Base-by-base conservation (phyloP, 1,284 basidiomycete species). In the Pseudozyma pruni region DNA sequence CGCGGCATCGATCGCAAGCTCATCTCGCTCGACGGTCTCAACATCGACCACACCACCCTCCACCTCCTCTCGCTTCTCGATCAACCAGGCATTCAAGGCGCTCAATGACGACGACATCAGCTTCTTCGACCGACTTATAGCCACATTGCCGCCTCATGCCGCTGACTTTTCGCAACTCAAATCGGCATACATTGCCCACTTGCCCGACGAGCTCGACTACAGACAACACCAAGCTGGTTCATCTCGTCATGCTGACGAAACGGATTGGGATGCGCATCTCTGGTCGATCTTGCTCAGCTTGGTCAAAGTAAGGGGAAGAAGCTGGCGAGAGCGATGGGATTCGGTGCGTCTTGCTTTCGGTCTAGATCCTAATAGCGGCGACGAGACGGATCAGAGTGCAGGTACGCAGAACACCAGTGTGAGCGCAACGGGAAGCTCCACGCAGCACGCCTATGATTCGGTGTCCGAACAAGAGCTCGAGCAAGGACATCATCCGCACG, bases 251-350 rank as follows among this genome's bases (percentile, higher is more conserved):
- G 20, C 25, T 0, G 25, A 34, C n/a, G 35, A 52, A 33, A 1
- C 46, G 17, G 66, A 77, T 43, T 61, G 63, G 61, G 76, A 78
- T 27, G 63, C 72, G 7, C 64, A 71, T 5, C 60, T 79, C n/a
- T 81, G 80, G 80, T 71, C 78, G 38, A 68, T 70, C 35, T 58
- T 80, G 25, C 71, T 81, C 25, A 67, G 74, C 29, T 58, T 81
- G 7, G 72, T 80, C 37, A 78, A 77, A 39, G 76, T 81, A 2
- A 53, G 79, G 5, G 80, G 78, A 5, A 45, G 42, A 3, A 69
- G 60, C 25, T 81, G 80, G 80, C 37, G 53, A n/a, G 69, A 78
- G 40, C 59, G 79, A 8, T 81, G 80, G 80, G 79, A 81, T 31
- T 58, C 70, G 14, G 76, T 81, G 14, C 58, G 79, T 10, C 45